Evolutionary conservation across 2,329 filamentous ascomycete genomes (phyloP).

Genomic region (Daldinia sp.): DNA sequence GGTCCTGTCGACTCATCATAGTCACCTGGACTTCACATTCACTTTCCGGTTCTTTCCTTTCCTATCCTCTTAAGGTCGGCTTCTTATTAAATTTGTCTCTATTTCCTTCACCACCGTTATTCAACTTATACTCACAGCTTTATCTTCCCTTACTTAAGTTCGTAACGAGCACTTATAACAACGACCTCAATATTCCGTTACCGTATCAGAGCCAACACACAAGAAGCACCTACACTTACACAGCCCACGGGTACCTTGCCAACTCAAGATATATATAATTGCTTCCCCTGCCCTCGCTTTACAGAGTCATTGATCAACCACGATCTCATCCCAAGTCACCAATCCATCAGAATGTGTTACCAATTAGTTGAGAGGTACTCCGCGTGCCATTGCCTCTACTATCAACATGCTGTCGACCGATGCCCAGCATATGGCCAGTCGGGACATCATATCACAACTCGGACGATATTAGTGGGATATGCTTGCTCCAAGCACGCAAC

Average conservation of each 20-base stretch:
- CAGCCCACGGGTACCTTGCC: slow-evolving; percentile 11
- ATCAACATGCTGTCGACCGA: slow-evolving; percentile 84
- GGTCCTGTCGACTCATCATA: slow-evolving; percentile 43
- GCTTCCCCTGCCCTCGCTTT: slow-evolving; percentile 12
- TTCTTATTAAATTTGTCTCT: slow-evolving; percentile 39
- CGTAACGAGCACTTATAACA: slow-evolving; percentile 33
- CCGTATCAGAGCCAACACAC: slow-evolving; percentile 7
- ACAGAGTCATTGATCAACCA: slow-evolving; percentile 22
- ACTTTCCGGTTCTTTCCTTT: slow-evolving; percentile 41
- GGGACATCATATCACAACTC: slow-evolving; percentile 75
- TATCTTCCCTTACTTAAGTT: slow-evolving; percentile 38
- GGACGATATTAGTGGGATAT: slow-evolving; percentile 84
- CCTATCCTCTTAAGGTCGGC: slow-evolving; percentile 37
- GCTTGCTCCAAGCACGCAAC: slow-evolving; percentile 68
- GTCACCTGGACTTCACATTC: slow-evolving; percentile 42
- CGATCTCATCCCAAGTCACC: slow-evolving; percentile 5
- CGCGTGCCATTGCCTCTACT: slow-evolving; percentile 87
- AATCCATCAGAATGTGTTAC: slow-evolving; percentile 72
- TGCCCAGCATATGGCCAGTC: slow-evolving; percentile 78
- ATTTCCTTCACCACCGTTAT: slow-evolving; percentile 36
- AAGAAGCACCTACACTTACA: slow-evolving; percentile 13
- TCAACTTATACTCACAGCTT: slow-evolving; percentile 18
- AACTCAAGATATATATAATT: slow-evolving; percentile 26
- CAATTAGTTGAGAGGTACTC: slow-evolving; percentile 87
- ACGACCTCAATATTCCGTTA: slow-evolving; percentile 16